phyloP scores from a whole-genome alignment of 1,284 basidiomycete species.

The Ganoderma resinaceum region DNA sequence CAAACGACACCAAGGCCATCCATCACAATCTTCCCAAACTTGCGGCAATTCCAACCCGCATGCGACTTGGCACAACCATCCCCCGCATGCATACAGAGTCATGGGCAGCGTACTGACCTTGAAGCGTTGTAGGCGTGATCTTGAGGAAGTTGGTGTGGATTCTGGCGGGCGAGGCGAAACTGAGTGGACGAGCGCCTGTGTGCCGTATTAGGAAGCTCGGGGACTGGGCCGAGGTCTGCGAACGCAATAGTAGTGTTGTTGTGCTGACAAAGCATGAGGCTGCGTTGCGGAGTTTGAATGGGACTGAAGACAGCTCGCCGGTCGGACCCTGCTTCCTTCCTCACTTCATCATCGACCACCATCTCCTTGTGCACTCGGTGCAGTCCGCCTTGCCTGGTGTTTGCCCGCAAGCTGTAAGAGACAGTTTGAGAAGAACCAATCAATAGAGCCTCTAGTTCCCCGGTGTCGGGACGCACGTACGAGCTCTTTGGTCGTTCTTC shows the following conservation, averaged over 20 bases:
- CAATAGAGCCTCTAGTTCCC: conserved; percentile 20
- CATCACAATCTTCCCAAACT: conserved; percentile 34
- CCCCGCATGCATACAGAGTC: conserved; percentile 17
- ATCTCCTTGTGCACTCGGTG: conserved; percentile 39
- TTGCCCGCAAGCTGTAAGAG: conserved; percentile 33
- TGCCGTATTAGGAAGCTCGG: conserved; percentile 21
- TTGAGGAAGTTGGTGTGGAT: conserved; percentile 41
- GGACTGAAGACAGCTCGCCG: conserved; percentile 36
- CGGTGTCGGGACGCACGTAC: conserved; percentile 21
- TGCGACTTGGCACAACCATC: conserved; percentile 8
- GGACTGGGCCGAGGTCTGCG: conserved; percentile 35
- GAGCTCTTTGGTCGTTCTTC: conserved; percentile 17
- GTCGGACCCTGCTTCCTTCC: conserved; percentile 38
- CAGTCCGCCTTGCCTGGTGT: conserved; percentile 27
- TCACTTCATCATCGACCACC: conserved; percentile 57
- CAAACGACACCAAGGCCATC: conserved; percentile 36
- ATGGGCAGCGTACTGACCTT: conserved; percentile 40
- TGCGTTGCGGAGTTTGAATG: conserved; percentile 39
- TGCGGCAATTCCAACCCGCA: conserved; percentile 13
- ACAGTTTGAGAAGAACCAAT: conserved; percentile 34
- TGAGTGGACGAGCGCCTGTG: conserved; percentile 18
- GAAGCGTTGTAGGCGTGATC: conserved; percentile 32
- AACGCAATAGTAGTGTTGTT: conserved; percentile 12
- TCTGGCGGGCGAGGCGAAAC: conserved; percentile 25
- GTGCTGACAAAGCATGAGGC: conserved; percentile 17